Evolutionary conservation across 441 rosid species (phyloP), one percentile per base, ranked within the genome.

Genomic region (Gossypium lobatum): DNA sequence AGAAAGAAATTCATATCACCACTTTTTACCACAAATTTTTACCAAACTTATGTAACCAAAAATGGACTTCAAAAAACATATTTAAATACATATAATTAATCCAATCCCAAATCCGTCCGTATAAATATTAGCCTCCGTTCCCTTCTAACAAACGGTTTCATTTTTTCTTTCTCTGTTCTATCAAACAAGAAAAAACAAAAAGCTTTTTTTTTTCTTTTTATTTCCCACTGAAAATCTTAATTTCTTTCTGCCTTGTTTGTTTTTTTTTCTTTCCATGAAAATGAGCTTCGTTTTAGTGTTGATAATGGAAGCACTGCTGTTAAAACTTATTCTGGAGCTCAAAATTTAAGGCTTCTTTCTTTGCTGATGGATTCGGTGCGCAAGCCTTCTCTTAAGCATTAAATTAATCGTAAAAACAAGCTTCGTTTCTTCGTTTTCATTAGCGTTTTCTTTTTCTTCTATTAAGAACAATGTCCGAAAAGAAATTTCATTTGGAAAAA

Each of bases 311-410:
- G 23, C 58, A 20, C 46, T 67, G 26, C 21, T 18, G 70, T 67
- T 31, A 25, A 16, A 42, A 6, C 42, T 52, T 23, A 69, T 26
- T 48, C 18, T 17, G 73, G 20, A 61, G 76, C 60, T 34, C 54
- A 46, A 66, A 48, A 14, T 78, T 76, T 75, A 52, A 61, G 63
- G 64, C 28, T 16, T 80, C 82, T 75, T 82, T 81, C 80, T 65
- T 85, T 73, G 60, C 55, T n/a, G 72, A 88, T 87, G 87, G 84
- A 82, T 80, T 77, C 76, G 89, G 91, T 87, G 78, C 73, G 80
- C 39, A 7, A 46, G 70, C 20, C 23, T 34, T 6, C 46, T 60
- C 57, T 61, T 23, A 0, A 50, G 23, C 31, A n/a, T 57, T 10
- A 55, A 65, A 20, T 73, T 58, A 42, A 16, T 60, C 63, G 52